Conservation (phyloP, 495 filamentous ascomycete species). For the Penicillium goetzii region DNA sequence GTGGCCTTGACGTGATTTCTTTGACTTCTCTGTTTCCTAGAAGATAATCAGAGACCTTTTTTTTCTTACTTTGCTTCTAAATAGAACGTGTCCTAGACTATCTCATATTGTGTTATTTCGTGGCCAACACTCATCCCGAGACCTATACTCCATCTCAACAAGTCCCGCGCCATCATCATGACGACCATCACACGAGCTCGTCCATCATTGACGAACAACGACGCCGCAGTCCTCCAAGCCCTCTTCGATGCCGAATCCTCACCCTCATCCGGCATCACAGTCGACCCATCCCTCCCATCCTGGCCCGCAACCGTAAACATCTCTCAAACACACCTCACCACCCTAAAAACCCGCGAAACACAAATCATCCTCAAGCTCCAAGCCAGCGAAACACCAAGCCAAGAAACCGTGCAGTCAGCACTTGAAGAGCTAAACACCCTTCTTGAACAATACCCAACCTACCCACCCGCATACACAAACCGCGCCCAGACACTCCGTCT, state of each 20-base stretch:
- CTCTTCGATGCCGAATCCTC: slow-evolving; percentile 81
- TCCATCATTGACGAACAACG: slow-evolving; percentile 65
- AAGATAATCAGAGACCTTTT: too few species aligned
- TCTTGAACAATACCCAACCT: slow-evolving; percentile 61
- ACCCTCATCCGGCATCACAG: slow-evolving; percentile 53
- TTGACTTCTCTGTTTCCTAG: neutral
- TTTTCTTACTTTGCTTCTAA: too few species aligned
- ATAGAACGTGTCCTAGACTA: too few species aligned
- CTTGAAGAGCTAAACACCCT: slow-evolving; percentile 55
- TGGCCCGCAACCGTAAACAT: slow-evolving; percentile 53
- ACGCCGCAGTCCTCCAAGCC: slow-evolving; percentile 71
- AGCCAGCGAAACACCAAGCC: slow-evolving; percentile 14
- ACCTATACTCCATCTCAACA: neutral
- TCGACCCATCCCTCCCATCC: slow-evolving; percentile 61
- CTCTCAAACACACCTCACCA: slow-evolving; percentile 23
- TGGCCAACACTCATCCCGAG: neutral
- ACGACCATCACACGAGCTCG: slow-evolving; percentile 47
- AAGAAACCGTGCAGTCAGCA: slow-evolving; percentile 33
- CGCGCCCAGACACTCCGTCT: slow-evolving; percentile 72
- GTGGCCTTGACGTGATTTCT: neutral
- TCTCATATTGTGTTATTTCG: neutral
- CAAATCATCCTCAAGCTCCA: slow-evolving; percentile 39
- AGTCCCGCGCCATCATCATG: slow-evolving; percentile 19
- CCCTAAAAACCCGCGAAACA: slow-evolving; percentile 35
- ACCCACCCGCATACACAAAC: slow-evolving; percentile 78